Conservation (phyloP, 2,329 filamentous ascomycete species). For the Ceratocystis huliohia region DNA sequence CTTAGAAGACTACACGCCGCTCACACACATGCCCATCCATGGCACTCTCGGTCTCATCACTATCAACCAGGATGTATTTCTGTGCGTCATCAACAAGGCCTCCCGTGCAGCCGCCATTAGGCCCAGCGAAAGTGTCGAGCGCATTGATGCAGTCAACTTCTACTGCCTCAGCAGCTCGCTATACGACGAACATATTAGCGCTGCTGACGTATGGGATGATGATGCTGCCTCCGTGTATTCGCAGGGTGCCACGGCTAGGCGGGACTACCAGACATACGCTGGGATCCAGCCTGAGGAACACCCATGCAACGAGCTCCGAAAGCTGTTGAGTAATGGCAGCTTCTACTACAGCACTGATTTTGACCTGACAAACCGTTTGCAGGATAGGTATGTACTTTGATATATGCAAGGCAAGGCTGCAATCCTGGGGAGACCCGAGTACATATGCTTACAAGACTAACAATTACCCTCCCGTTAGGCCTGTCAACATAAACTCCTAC, state of each 20-base stretch:
- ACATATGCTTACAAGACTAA: too few relatives aligned
- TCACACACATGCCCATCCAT: constrained; percentile 62
- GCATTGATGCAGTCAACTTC: constrained; percentile 78
- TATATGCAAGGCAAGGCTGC: too few relatives aligned
- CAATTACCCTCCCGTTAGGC: constrained; percentile 33
- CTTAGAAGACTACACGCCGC: constrained; percentile 60
- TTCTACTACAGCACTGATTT: constrained; percentile 99
- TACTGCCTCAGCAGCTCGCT: constrained; percentile 79
- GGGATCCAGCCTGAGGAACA: constrained; percentile 55
- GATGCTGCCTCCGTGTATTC: constrained; percentile 39
- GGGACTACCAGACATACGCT: constrained; percentile 19
- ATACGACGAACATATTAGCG: constrained; percentile 62
- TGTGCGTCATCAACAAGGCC: constrained; percentile 76
- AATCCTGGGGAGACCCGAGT: too few relatives aligned
- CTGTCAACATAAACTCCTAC: constrained; percentile 63
- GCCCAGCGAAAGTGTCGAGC: constrained; percentile 78
- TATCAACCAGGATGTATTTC: constrained; percentile 70
- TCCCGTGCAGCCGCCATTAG: constrained; percentile 67
- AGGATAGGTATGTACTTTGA: constrained; percentile 52
- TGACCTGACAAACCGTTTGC: constrained; percentile 82
- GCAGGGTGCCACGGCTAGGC: constrained; percentile 29
- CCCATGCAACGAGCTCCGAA: constrained; percentile 80
- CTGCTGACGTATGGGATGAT: constrained; percentile 39
- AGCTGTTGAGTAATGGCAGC: constrained; percentile 79
- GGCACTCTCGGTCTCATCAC: constrained; percentile 84